These are phyloP conservation scores for Crucihimalaya himalaica DNA, from an alignment of 345 rosid species.

Conservation along the genomic window DNA sequence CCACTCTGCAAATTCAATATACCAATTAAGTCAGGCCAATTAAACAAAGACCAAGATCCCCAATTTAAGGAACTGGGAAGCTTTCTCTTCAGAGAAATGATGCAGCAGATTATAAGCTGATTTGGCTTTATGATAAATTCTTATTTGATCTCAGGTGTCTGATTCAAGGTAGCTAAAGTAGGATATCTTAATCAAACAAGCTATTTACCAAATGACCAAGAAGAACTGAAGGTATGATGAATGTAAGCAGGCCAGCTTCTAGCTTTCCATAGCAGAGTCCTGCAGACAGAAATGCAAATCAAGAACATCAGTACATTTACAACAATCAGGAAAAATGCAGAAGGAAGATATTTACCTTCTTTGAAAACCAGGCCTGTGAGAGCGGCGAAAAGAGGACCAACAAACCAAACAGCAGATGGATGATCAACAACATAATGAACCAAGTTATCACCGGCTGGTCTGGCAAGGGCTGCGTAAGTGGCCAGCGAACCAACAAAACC, in stretches of 20 bases:
- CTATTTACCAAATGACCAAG: conserved; percentile 83
- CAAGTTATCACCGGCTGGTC: conserved; percentile 66
- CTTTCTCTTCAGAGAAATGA: not conserved
- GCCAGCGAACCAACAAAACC: conserved; percentile 76
- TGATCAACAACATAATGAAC: conserved; percentile 68
- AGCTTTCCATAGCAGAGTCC: conserved; percentile 96
- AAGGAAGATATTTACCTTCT: conserved; percentile 58
- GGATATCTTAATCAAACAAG: conserved; percentile 4
- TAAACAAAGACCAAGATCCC: not conserved
- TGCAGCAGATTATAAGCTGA: not conserved
- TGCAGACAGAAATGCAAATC: conserved; percentile 35
- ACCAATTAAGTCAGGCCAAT: not conserved
- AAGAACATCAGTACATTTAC: not conserved
- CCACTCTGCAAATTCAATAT: conserved; percentile 55
- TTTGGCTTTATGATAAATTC: not conserved
- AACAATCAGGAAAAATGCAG: not conserved
- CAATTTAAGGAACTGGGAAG: not conserved
- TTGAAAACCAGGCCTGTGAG: conserved; percentile 92
- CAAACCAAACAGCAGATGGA: conserved; percentile 77
- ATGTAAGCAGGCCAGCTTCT: conserved; percentile 89
- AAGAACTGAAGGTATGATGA: conserved; percentile 80
- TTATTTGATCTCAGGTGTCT: conserved; percentile 3
- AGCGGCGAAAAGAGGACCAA: conserved; percentile 90
- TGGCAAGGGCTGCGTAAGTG: conserved; percentile 61
- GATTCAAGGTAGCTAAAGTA: conserved; percentile 16